Percentiles rank a stretch among this genome's conserved stretches.
Evolutionary conservation across 2,329 filamentous ascomycete genomes (phyloP).

Genomic region (Trichoderma sp.): DNA sequence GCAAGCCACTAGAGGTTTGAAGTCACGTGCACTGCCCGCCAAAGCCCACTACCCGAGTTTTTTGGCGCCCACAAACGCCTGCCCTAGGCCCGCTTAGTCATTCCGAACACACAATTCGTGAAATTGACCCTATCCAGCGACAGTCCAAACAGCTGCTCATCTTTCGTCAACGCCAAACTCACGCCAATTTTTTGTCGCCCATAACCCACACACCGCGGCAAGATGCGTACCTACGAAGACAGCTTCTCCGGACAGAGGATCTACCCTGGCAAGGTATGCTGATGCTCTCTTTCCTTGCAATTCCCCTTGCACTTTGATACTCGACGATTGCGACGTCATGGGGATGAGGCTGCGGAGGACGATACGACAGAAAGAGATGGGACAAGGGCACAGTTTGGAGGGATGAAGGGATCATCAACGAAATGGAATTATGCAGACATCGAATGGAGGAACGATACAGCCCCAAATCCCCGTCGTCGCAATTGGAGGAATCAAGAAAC

Average conservation of each 20-base stretch:
- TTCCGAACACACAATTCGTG: conserved; percentile 45
- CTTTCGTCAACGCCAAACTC: conserved; percentile 46
- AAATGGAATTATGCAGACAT: neutral
- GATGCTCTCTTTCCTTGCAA: conserved; percentile 26
- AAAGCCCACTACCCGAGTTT: conserved; percentile 23
- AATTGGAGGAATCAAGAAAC: neutral
- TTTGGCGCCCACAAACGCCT: conserved; percentile 37
- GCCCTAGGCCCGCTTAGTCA: conserved; percentile 49
- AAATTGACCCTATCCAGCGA: conserved; percentile 43
- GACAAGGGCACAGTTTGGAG: neutral
- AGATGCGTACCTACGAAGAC: conserved; percentile 71
- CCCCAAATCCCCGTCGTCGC: neutral
- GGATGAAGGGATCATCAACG: neutral
- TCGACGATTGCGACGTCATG: conserved; percentile 33
- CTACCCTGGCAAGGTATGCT: conserved; percentile 68
- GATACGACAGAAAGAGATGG: conserved; percentile 2
- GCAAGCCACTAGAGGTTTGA: neutral
- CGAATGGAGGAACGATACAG: neutral
- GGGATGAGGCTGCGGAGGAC: neutral
- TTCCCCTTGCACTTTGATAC: conserved; percentile 26
- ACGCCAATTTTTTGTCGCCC: conserved; percentile 48
- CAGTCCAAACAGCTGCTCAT: conserved; percentile 36
- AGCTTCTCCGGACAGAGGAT: conserved; percentile 68
- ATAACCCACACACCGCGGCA: conserved; percentile 49
- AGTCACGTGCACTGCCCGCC: conserved; percentile 39